Percentiles rank a stretch among this genome's conserved stretches.
Evolutionary conservation across 352 stramenopile species (phyloP).

Genomic region (Globisporangium nagaii): DNA sequence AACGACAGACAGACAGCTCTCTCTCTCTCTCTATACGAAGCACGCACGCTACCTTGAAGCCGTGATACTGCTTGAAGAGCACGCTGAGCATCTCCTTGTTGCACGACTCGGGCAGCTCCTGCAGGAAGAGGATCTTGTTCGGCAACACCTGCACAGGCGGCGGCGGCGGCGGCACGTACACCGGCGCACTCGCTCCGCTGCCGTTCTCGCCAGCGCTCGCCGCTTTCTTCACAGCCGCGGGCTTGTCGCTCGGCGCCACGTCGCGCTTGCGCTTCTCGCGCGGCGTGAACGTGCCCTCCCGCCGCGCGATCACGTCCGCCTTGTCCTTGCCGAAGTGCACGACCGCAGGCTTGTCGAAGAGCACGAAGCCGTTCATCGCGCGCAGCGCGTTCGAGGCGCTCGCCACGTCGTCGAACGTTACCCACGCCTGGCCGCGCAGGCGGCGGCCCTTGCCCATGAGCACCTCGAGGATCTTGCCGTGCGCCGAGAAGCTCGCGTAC

Average conservation of each 20-base stretch:
- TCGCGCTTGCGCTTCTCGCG: constrained; percentile 82
- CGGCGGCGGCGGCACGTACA: constrained; percentile 27
- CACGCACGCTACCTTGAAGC: constrained; percentile 82
- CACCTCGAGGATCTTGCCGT: constrained; percentile 92
- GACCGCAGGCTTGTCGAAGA: constrained; percentile 88
- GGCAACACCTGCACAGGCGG: constrained; percentile 52
- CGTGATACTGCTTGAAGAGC: constrained; percentile 96
- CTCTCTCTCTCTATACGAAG: background rate
- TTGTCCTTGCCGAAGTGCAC: constrained; percentile 84
- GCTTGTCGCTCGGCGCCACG: constrained; percentile 24
- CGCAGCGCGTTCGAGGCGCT: constrained; percentile 87
- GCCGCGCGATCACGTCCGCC: constrained; percentile 68
- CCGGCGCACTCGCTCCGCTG: constrained; percentile 5
- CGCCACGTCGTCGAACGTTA: constrained; percentile 88
- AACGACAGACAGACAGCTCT: constrained; percentile 10
- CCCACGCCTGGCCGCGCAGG: constrained; percentile 88
- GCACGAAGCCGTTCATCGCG: constrained; percentile 77
- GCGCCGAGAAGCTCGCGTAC: constrained; percentile 88
- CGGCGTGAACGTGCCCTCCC: constrained; percentile 67
- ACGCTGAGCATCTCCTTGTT: constrained; percentile 95
- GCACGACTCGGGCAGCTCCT: constrained; percentile 91
- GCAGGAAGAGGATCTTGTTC: constrained; percentile 93
- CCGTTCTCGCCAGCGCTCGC: constrained; percentile 22
- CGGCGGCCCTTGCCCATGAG: constrained; percentile 77
- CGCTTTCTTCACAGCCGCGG: constrained; percentile 18